Evolutionary conservation across 2,329 filamentous ascomycete genomes (phyloP).

Genomic region (Hypoxylon sp.): DNA sequence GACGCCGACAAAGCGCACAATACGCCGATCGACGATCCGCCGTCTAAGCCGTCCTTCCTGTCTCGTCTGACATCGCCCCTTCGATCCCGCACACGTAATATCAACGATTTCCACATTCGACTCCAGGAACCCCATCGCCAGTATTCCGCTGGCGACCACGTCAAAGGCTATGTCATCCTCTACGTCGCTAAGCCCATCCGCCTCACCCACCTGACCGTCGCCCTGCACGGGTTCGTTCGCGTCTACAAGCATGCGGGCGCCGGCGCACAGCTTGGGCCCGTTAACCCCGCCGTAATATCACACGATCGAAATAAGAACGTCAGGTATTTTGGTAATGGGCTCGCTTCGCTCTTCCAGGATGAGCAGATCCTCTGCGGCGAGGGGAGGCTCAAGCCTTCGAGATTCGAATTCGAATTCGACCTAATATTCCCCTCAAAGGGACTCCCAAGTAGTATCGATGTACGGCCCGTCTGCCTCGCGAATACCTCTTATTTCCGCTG

Average conservation of each 20-base stretch:
- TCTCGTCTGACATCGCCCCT: conserved; percentile 65
- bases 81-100: conserved; percentile 69
- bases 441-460: conserved; percentile 93
- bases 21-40: conserved; percentile 55
- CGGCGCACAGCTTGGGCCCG: conserved; percentile 60
- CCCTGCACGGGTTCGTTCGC: conserved; percentile 81
- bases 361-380: conserved; percentile 84
- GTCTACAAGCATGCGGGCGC: conserved; percentile 78
- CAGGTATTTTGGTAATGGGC: conserved; percentile 79
- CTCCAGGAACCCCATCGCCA: conserved; percentile 82
- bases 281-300: conserved; percentile 57
- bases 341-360: conserved; percentile 85
- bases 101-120: conserved; percentile 82
- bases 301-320: conserved; percentile 54
- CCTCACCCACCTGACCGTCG: conserved; percentile 83
- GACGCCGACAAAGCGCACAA: conserved; percentile 55
- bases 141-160: conserved; percentile 79
- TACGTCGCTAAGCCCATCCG: conserved; percentile 79
- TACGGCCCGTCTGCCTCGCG: conserved; percentile 60
- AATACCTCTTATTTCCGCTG: not conserved
- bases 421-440: conserved; percentile 75
- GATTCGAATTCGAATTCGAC: conserved; percentile 84
- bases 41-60: conserved; percentile 60
- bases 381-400: conserved; percentile 77
- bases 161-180: conserved; percentile 78